phyloP scores from a whole-genome alignment of 2,329 filamentous ascomycete species.

The Neonectria ditissima region DNA sequence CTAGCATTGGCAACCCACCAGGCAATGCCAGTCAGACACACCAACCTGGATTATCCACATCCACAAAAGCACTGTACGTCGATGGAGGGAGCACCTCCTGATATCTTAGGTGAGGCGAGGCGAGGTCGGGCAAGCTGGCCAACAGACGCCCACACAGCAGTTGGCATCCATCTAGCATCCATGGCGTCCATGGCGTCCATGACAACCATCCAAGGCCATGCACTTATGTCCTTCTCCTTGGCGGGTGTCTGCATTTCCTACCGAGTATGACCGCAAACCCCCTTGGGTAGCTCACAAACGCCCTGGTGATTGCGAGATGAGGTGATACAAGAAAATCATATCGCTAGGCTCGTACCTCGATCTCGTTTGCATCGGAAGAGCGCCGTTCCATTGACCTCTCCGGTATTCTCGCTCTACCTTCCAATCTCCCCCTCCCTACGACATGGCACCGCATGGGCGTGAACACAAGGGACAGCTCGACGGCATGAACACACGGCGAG shows the following conservation, averaged over 20 bases:
- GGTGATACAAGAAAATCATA: conserved; percentile 10
- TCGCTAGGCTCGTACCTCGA: conserved; percentile 1
- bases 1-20: background rate
- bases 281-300: background rate
- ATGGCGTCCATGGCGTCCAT: too few relatives aligned
- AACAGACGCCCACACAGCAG: background rate
- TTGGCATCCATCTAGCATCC: conserved; percentile 12
- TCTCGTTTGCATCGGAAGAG: conserved; percentile 9
- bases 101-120: conserved; percentile 1
- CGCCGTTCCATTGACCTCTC: conserved; percentile 1
- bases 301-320: background rate
- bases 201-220: background rate
- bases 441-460: conserved; percentile 15
- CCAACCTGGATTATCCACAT: background rate
- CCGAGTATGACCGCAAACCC: background rate
- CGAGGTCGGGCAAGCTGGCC: background rate
- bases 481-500: conserved; percentile 19
- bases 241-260: conserved; percentile 11
- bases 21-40: conserved; percentile 3
- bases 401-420: conserved; percentile 2
- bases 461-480: conserved; percentile 14
- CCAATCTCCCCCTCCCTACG: conserved; percentile 8
- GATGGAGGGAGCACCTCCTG: background rate
- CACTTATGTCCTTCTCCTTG: background rate
- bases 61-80: background rate